Percentiles rank a stretch among this genome's conserved stretches.
Evolutionary conservation across 805 yeast species (phyloP).

Genomic region (Candida yuanshanica): DNA sequence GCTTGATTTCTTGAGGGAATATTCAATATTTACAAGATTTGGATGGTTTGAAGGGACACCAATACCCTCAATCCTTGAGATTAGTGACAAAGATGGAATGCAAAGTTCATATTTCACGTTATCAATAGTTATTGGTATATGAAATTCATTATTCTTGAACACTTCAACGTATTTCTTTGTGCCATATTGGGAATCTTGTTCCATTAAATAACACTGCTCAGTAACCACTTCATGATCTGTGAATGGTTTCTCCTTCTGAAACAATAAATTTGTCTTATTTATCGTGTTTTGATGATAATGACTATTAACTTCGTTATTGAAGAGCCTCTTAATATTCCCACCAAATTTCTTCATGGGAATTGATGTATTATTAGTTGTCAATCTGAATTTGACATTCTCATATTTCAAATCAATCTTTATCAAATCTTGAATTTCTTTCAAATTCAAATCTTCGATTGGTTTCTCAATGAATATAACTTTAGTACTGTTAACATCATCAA

Average conservation of each 20-base stretch:
- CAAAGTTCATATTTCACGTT: conserved; percentile 1
- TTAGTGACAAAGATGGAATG: conserved; percentile 14
- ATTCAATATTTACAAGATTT: not conserved
- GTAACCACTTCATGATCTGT: not conserved
- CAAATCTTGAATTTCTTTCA: conserved; percentile 13
- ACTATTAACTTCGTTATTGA: not conserved
- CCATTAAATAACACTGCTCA: not conserved
- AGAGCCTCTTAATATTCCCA: not conserved
- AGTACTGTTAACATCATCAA: not conserved
- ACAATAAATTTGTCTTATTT: not conserved
- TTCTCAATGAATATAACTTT: conserved; percentile 13
- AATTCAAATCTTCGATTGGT: conserved; percentile 11
- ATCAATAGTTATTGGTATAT: conserved; percentile 10
- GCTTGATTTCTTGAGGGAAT: not conserved
- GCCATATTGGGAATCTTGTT: not conserved
- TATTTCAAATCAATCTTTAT: conserved; percentile 8
- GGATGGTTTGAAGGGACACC: conserved; percentile 17
- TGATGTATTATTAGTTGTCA: conserved; percentile 10
- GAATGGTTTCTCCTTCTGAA: not conserved
- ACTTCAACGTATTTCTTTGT: conserved; percentile 4
- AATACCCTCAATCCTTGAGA: conserved; percentile 12
- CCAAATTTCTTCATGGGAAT: not conserved
- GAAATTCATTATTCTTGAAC: not conserved
- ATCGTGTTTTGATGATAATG: not conserved
- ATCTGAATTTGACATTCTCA: conserved; percentile 10